phyloP scores from a whole-genome alignment of 2,329 filamentous ascomycete genomes.

The Aspergillus calidoustus region DNA sequence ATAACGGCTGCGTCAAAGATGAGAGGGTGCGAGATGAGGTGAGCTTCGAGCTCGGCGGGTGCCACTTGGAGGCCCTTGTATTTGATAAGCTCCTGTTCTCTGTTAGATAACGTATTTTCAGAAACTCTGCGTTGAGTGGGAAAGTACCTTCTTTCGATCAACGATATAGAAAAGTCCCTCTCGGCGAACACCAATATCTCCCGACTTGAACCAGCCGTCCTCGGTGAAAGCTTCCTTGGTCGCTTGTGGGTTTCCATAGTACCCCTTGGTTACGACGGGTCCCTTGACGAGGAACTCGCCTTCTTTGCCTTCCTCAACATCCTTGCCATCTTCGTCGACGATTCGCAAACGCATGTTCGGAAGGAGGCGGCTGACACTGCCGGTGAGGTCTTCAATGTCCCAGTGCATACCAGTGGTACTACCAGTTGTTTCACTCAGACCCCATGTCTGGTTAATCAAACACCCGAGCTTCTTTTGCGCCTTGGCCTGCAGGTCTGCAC shows the following conservation, averaged over 20 bases:
- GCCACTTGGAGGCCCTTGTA: slow-evolving; percentile 53
- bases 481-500: slow-evolving; percentile 18
- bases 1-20: slow-evolving; percentile 49
- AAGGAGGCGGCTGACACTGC: slow-evolving; percentile 20
- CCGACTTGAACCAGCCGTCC: slow-evolving; percentile 58
- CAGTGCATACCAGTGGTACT: slow-evolving; percentile 21
- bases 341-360: slow-evolving; percentile 49
- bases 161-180: slow-evolving; percentile 57
- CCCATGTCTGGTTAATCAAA: slow-evolving; percentile 54
- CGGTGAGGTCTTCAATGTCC: slow-evolving; percentile 20
- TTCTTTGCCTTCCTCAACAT: slow-evolving; percentile 52
- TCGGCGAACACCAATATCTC: slow-evolving; percentile 53
- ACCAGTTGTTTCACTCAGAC: slow-evolving; percentile 55
- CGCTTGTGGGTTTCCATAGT: slow-evolving; percentile 54
- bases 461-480: slow-evolving; percentile 23
- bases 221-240: slow-evolving; percentile 52
- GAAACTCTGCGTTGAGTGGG: neutral
- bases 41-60: slow-evolving; percentile 48
- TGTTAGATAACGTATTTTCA: neutral
- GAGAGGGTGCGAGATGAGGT: slow-evolving; percentile 42
- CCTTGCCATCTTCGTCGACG: slow-evolving; percentile 58
- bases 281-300: slow-evolving; percentile 59
- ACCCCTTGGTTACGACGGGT: slow-evolving; percentile 56
- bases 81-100: slow-evolving; percentile 51
- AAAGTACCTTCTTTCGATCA: slow-evolving; percentile 48